Evolutionary conservation across 2,329 filamentous ascomycete species (phyloP).

Genomic region (Diaporthe sp.): DNA sequence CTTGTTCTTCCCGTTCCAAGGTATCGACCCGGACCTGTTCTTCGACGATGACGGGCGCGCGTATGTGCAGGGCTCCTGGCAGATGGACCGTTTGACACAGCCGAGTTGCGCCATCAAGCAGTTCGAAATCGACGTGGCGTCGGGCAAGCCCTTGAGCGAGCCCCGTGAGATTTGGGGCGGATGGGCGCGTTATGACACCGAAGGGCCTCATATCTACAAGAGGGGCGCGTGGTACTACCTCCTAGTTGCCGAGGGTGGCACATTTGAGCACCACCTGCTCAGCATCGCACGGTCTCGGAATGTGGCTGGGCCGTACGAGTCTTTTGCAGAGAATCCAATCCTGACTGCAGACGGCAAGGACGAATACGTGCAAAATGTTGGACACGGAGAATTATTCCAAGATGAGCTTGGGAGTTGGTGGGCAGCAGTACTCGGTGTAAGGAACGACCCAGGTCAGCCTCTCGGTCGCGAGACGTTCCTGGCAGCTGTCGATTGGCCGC

Average conservation of each 20-base stretch:
- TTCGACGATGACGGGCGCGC: conserved; percentile 54
- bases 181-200: conserved; percentile 57
- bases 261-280: conserved; percentile 56
- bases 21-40: conserved; percentile 59
- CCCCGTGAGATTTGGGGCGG: conserved; percentile 59
- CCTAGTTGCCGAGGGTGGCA: conserved; percentile 62
- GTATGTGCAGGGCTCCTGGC: conserved; percentile 52
- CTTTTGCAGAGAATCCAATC: conserved; percentile 59
- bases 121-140: conserved; percentile 52
- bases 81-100: conserved; percentile 40
- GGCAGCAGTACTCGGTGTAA: conserved; percentile 48
- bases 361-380: conserved; percentile 59
- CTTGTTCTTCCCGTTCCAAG: conserved; percentile 48
- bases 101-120: conserved; percentile 45
- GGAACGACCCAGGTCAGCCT: conserved; percentile 1
- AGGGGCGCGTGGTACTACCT: conserved; percentile 61
- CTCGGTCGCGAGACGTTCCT: conserved; percentile 7
- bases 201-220: conserved; percentile 60
- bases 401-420: conserved; percentile 65
- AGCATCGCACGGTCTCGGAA: conserved; percentile 58
- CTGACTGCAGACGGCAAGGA: conserved; percentile 57
- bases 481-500: not conserved
- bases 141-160: conserved; percentile 50
- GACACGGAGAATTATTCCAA: conserved; percentile 62
- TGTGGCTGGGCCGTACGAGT: conserved; percentile 60